Base-by-base conservation (phyloP, 2,329 filamentous ascomycete species). In the Bipolaris sorokiniana region DNA sequence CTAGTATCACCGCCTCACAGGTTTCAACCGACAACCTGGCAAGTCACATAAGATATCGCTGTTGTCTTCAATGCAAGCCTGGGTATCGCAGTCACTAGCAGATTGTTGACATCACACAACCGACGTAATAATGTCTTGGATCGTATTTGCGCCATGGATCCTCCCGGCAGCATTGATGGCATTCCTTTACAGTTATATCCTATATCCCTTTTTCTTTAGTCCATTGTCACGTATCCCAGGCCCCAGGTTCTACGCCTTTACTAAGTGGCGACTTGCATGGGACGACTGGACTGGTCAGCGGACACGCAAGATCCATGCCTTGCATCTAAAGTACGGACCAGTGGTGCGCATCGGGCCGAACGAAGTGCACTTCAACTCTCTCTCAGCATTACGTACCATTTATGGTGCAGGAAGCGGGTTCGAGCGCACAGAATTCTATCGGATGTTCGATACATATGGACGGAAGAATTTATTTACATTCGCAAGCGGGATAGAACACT, bases 401-500 rank as follows among this genome's bases (percentile, higher is more conserved):
- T 85, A 86, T 66, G 82, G 83, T 0, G 79, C 83, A 1, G 83
- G 84, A 1, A 81, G 77, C 44, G 78, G 78, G 0, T 85, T 81
- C 53, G 82, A 80, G 38, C 70, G 82, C 37, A 83, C 82, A 0
- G 45, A 49, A 1, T 86, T 85, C 62, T 86, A 86, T 53, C 77
- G 79, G 42, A 84, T 85, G 80, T 85, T 86, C 56, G 82, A 84
- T 59, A 81, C 78, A 0, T 84, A 83, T 48, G 82, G 81, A 0
- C 73, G 75, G 9, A 79, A 78, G 65, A 84, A 85, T 51, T 63
- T 86, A 2, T 85, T 86, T 64, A 83, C 81, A 0, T 84, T 85
- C 57, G 70, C 73, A 6, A 72, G 76, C 0, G 72, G 73, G 0
- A 76, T 75, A 28, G 72, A 77, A 2, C 83, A 86, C 65, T 76